These are phyloP conservation scores for Metschnikowia koreensis DNA, from an alignment of 805 yeast genomes.

Conservation along the genomic window DNA sequence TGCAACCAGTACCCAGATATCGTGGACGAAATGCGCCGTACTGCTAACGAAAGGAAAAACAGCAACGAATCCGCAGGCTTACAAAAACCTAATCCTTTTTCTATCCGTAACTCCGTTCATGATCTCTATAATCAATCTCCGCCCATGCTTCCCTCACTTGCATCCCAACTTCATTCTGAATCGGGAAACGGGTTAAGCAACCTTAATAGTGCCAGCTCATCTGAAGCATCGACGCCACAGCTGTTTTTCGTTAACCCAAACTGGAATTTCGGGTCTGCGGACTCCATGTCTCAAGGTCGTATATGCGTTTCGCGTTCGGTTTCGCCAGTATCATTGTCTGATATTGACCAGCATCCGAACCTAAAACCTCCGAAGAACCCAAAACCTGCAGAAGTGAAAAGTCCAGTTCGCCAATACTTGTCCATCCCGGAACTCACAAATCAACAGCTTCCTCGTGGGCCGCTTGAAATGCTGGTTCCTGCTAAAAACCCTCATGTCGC, in stretches of 20 bases:
- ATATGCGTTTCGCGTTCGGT: slow-evolving; percentile 13
- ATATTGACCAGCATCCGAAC: slow-evolving; percentile 8
- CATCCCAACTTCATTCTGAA: background rate
- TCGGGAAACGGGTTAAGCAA: background rate
- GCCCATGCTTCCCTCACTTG: background rate
- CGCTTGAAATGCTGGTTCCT: slow-evolving; percentile 29
- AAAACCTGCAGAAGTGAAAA: slow-evolving; percentile 6
- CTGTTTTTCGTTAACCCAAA: slow-evolving; percentile 20
- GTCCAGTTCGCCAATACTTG: slow-evolving; percentile 14
- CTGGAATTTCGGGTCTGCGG: slow-evolving; percentile 19
- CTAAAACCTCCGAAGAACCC: slow-evolving; percentile 7
- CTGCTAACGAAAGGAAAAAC: slow-evolving; percentile 53
- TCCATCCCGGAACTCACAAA: slow-evolving; percentile 7
- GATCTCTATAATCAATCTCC: background rate
- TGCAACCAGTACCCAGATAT: slow-evolving; percentile 59
- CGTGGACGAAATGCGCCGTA: slow-evolving; percentile 55
- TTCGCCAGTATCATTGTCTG: slow-evolving; percentile 18
- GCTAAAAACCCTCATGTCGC: slow-evolving; percentile 39
- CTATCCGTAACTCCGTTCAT: slow-evolving; percentile 1
- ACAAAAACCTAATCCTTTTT: background rate
- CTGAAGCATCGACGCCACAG: slow-evolving; percentile 7
- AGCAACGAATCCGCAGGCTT: slow-evolving; percentile 10
- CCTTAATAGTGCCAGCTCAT: background rate
- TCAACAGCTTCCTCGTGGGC: slow-evolving; percentile 15
- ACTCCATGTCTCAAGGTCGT: slow-evolving; percentile 1